Percentiles rank a stretch among this genome's conserved stretches.
Evolutionary conservation across 2,329 filamentous ascomycete genomes (phyloP).

Genomic region (Botryotinia calthae): DNA sequence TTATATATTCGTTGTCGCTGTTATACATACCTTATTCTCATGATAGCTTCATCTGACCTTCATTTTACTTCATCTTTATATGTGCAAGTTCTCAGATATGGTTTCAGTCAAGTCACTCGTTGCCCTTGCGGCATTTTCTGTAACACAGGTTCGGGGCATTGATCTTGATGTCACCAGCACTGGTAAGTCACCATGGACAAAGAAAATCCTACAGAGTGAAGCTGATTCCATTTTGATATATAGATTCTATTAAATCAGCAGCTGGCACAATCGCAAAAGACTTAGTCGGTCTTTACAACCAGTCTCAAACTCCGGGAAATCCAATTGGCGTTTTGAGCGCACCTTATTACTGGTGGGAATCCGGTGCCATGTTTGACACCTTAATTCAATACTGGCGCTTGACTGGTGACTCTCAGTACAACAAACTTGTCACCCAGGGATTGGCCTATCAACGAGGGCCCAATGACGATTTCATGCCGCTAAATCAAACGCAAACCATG

Average conservation of each 20-base stretch:
- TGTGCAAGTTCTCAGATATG: slow-evolving; percentile 10
- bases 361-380: slow-evolving; percentile 65
- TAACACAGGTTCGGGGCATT: slow-evolving; percentile 21
- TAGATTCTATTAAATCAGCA: slow-evolving; percentile 32
- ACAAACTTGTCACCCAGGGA: slow-evolving; percentile 54
- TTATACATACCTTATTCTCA: background rate
- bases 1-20: background rate
- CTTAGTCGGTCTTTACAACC: slow-evolving; percentile 27
- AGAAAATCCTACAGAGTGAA: background rate
- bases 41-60: background rate
- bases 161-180: slow-evolving; percentile 22
- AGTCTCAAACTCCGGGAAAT: slow-evolving; percentile 25
- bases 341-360: slow-evolving; percentile 62
- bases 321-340: slow-evolving; percentile 24
- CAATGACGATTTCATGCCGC: slow-evolving; percentile 58
- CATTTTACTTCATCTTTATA: background rate
- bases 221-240: background rate
- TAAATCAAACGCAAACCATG: slow-evolving; percentile 55
- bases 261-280: slow-evolving; percentile 27
- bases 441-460: slow-evolving; percentile 59
- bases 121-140: slow-evolving; percentile 26
- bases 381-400: slow-evolving; percentile 64
- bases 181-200: slow-evolving; percentile 15
- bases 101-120: slow-evolving; percentile 22
- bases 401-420: slow-evolving; percentile 63